Percentiles rank a stretch among this genome's conserved stretches.
phyloP scores from a whole-genome alignment of 2,329 filamentous ascomycete genomes.

The Bipolaris gigantea region DNA sequence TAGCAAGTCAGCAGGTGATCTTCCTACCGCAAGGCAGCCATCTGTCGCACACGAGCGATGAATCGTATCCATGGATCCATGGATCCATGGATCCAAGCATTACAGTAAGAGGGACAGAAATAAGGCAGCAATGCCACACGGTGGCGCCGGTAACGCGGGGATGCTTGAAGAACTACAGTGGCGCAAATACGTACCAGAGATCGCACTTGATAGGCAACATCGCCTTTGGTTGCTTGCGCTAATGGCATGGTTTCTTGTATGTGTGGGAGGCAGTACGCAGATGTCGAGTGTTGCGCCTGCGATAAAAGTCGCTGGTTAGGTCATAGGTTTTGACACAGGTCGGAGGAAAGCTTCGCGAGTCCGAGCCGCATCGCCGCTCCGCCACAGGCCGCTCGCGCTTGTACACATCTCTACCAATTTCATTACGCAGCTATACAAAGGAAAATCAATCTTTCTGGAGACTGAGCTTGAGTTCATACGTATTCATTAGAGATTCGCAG shows the following conservation, averaged over 20 bases:
- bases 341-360: constrained; percentile 35
- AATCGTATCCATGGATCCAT: not conserved
- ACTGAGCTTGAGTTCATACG: not conserved
- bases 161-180: not conserved
- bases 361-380: constrained; percentile 24
- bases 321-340: constrained; percentile 31
- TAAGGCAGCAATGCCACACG: not conserved
- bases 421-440: not conserved
- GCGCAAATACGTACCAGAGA: constrained; percentile 40
- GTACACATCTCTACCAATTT: not conserved
- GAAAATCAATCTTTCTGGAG: not conserved
- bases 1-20: not conserved
- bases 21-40: not conserved
- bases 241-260: constrained; percentile 36
- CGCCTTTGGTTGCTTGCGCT: constrained; percentile 40
- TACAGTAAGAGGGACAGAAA: not conserved
- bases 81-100: too few relatives aligned
- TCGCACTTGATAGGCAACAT: constrained; percentile 45
- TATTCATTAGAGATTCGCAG: not conserved
- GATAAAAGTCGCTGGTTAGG: constrained; percentile 37
- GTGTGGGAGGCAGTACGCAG: constrained; percentile 3
- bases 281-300: constrained; percentile 40
- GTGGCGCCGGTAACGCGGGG: constrained; percentile 1
- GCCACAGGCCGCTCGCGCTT: not conserved
- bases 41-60: not conserved